Evolutionary conservation across 2,329 filamentous ascomycete species (phyloP).

Genomic region (Fusarium subglutinans): DNA sequence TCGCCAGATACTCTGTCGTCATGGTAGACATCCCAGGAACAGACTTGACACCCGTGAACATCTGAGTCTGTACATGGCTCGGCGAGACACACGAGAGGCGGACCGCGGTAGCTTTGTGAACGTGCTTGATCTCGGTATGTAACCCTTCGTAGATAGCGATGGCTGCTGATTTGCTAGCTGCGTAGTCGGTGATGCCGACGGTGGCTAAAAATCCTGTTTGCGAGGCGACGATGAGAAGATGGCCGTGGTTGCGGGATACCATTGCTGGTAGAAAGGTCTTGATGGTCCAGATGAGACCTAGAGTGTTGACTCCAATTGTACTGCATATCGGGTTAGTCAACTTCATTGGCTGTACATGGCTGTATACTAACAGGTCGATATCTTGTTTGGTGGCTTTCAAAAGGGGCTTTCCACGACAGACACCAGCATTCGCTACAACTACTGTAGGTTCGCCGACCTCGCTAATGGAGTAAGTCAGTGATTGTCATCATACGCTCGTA

Average conservation of each 20-base stretch:
- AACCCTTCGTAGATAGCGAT: neutral
- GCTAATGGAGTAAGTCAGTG: rapidly evolving
- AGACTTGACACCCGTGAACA: neutral
- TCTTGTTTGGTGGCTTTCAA: neutral
- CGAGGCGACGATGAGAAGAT: neutral
- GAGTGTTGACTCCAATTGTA: neutral
- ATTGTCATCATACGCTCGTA: rapidly evolving
- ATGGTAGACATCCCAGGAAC: neutral
- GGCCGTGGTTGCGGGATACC: neutral
- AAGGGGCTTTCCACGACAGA: neutral
- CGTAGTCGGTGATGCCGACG: neutral
- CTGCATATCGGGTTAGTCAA: rapidly evolving
- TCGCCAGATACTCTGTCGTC: neutral
- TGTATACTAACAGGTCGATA: neutral
- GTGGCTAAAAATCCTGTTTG: neutral
- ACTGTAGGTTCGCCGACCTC: neutral
- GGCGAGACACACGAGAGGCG: neutral
- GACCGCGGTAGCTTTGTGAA: neutral
- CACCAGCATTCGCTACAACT: neutral
- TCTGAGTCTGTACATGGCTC: neutral
- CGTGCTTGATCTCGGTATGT: neutral
- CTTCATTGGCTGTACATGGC: rapidly evolving
- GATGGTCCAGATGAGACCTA: neutral
- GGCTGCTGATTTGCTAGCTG: neutral
- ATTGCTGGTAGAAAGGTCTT: neutral